Evolutionary conservation across 805 yeast species (phyloP).

Genomic region (Metschnikowia bowlesiae): DNA sequence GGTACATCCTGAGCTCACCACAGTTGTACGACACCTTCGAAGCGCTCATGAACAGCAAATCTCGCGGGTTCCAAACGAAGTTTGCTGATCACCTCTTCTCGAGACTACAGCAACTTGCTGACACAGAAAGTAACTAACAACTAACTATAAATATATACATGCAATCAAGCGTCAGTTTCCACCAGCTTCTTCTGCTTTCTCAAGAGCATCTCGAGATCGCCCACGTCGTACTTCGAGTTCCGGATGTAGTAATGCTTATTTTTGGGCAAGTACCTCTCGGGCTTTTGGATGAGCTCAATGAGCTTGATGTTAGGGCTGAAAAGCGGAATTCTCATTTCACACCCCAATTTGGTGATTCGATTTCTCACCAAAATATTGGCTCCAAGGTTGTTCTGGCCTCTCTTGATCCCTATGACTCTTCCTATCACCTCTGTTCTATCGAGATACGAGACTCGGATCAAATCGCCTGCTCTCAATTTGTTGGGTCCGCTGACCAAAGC

Average conservation of each 20-base stretch:
- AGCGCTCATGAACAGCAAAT: conserved; percentile 13
- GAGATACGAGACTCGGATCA: conserved; percentile 68
- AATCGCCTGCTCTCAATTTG: conserved; percentile 73
- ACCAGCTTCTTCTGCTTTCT: conserved; percentile 14
- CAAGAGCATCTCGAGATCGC: conserved; percentile 51
- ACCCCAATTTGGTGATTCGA: conserved; percentile 76
- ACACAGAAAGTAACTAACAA: background rate
- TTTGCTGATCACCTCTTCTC: conserved; percentile 12
- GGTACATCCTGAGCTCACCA: conserved; percentile 7
- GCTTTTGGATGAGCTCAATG: conserved; percentile 74
- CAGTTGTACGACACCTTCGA: conserved; percentile 14
- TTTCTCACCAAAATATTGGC: conserved; percentile 79
- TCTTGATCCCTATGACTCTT: conserved; percentile 69
- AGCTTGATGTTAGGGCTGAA: conserved; percentile 74
- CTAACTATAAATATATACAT: background rate
- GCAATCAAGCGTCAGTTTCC: conserved; percentile 1
- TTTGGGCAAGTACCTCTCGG: conserved; percentile 65
- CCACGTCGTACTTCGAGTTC: conserved; percentile 62
- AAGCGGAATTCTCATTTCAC: conserved; percentile 75
- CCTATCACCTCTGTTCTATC: conserved; percentile 72
- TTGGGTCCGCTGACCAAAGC: conserved; percentile 46
- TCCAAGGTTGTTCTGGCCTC: conserved; percentile 56
- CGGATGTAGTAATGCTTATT: conserved; percentile 89
- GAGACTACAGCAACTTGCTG: conserved; percentile 9
- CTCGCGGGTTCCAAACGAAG: conserved; percentile 11